phyloP scores from a whole-genome alignment of 495 filamentous ascomycete species.

The Tuber calosporum region DNA sequence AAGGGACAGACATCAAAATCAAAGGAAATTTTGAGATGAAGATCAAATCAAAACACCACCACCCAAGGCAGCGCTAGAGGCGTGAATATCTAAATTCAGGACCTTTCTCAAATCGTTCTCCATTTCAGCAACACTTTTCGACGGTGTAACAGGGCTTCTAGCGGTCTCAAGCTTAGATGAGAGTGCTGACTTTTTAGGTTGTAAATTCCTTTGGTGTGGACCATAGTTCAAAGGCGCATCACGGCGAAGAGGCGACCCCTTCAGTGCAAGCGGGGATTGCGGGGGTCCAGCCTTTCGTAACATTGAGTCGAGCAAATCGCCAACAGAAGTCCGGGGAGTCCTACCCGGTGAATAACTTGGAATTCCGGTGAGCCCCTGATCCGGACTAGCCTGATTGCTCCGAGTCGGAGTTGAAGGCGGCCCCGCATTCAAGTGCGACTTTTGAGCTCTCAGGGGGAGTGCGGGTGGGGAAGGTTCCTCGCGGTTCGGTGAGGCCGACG shows the following conservation, averaged over 20 bases:
- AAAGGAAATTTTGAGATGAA: conserved; percentile 4
- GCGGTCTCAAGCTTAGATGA: conserved; percentile 31
- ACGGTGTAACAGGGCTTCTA: conserved; percentile 19
- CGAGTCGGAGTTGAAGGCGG: conserved; percentile 22
- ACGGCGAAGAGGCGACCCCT: conserved; percentile 11
- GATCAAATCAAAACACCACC: conserved; percentile 33
- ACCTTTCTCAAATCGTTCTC: conserved; percentile 39
- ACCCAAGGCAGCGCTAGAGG: not conserved
- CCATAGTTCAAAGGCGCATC: conserved; percentile 11
- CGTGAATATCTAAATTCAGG: conserved; percentile 22
- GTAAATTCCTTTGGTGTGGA: conserved; percentile 12
- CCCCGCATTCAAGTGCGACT: conserved; percentile 19
- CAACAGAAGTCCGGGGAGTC: not conserved
- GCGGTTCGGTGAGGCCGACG: conserved; percentile 15
- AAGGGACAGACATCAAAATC: conserved; percentile 15
- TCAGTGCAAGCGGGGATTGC: conserved; percentile 8
- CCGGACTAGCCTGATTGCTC: not conserved
- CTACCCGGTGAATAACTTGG: not conserved
- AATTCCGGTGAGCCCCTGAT: not conserved
- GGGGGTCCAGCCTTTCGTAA: conserved; percentile 6
- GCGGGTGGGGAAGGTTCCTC: conserved; percentile 16
- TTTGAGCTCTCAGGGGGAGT: conserved; percentile 13
- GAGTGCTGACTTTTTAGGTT: conserved; percentile 35
- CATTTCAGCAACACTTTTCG: conserved; percentile 34
- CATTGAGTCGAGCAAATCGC: not conserved